Conservation (phyloP, 441 rosid genomes). For the Breynia disticha region DNA sequence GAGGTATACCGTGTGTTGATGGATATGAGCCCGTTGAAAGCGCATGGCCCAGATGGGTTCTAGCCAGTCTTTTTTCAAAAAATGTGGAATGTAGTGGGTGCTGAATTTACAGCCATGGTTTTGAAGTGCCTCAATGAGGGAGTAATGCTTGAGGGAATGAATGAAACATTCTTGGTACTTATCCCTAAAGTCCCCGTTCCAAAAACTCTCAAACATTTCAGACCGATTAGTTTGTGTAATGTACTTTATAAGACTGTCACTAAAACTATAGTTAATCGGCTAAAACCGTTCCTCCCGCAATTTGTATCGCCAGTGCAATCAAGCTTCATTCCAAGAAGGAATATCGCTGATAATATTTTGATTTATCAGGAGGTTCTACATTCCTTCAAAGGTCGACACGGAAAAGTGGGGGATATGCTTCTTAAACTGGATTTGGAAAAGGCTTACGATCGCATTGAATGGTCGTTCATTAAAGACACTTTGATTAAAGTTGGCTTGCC, state of each 20-base stretch:
- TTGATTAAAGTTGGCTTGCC: neutral
- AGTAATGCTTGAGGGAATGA: neutral
- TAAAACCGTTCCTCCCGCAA: neutral
- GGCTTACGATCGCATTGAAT: conserved; percentile 1
- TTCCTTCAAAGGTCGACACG: neutral
- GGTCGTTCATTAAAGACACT: neutral
- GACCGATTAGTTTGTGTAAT: too few species aligned
- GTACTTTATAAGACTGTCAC: neutral
- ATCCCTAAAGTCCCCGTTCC: neutral
- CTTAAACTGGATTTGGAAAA: neutral
- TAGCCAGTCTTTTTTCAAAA: neutral
- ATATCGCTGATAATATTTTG: conserved; percentile 1
- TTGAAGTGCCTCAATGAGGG: neutral
- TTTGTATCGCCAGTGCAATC: neutral
- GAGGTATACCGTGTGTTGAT: neutral
- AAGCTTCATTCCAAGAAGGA: neutral
- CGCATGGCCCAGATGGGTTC: neutral
- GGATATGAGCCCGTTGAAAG: neutral
- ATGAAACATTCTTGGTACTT: neutral
- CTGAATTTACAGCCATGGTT: neutral
- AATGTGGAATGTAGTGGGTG: neutral
- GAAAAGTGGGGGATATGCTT: neutral
- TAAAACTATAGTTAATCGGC: neutral
- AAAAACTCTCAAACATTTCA: neutral
- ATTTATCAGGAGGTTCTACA: conserved; percentile 6